Base-by-base conservation (phyloP, 2,329 filamentous ascomycete species). In the Hypoxylon sp. region DNA sequence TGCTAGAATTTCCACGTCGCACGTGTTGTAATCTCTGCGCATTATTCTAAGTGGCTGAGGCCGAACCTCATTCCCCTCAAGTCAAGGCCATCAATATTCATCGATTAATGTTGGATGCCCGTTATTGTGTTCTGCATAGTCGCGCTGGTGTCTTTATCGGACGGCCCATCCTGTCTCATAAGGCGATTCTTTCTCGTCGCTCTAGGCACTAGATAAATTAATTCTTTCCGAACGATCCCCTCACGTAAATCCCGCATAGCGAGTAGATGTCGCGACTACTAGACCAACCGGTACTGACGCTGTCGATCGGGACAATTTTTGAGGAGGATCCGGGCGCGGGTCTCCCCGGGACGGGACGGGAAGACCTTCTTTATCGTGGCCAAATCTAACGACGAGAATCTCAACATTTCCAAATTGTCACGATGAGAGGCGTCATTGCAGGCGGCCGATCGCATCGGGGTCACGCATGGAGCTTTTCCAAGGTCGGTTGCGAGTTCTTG, bases 381-480 rank as follows among this genome's bases (percentile, higher is more conserved):
- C 46, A 62, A 44, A 56, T 60, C 44, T 60, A 56, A 63, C 44
- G 24, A 50, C 48, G 60, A 63, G 35, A 60, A 61, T 26, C 61
- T 46, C 33, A 58, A 39, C 42, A 22, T 65, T 63, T 51, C 54
- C 46, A 50, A 62, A 52, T 26, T 22, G 52, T 67, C 58, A 65
- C 17, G 22, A 75, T 73, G 73, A 75, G 68, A 63, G 71, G 74
- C 58, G 70, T 76, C 46, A 63, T 72, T 33, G 73, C 75, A 56
- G 73, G 73, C 37, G 70, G 71, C 24, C 67, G 66, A 53, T 54
- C 62, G 48, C 58, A 62, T 52, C 65, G 72, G 26, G 75, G 65
- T 29, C 72, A 77, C 19, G 55, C 71, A 17, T 74, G 63, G 67
- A 73, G 70, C 65, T 75, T 75, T 65, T 74, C 70, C 55, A 75